Base-by-base conservation (phyloP, 176 grass and related monocot species). In the Zizania latifolia region DNA sequence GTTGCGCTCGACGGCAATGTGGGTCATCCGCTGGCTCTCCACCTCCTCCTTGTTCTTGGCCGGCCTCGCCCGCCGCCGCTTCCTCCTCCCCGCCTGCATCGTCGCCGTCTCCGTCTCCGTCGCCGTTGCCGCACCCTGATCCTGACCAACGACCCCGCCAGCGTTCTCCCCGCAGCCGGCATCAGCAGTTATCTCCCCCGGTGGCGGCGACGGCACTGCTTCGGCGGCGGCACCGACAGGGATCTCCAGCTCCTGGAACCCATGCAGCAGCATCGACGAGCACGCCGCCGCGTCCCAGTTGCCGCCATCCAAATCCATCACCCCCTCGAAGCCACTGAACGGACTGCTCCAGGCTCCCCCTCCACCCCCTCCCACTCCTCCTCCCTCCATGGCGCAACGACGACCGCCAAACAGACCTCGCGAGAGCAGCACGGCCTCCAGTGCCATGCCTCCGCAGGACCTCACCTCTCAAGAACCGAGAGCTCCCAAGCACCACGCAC, bases 1-100 rank as follows among this genome's bases (percentile, higher is more conserved):
- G 86, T 97, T 97, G 65, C 94, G 94, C 89, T 97, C 94, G 53
- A 93, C 90, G 40, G 94, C 94, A 93, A 97, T 97, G 86, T 97
- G 94, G 69, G 88, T 91, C 94, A 91, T 97, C 81, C 94, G 85
- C 75, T 97, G 94, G 83, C 65, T 93, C 83, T 97, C 94, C 71
- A 92, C 83, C 87, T 94, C 95, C 76, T 94, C 91, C 67, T 51
- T 79, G 82, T 99, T 94, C 95, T 99, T 99, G 32, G 83, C 71
- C 43, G 70, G 64, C 84, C 59, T 99, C 28, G 68, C 56, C 60
- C 95, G 39, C 23, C 79, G 86, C 57, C 95, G 76, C 86, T 99
- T 94, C 85, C 86, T 90, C 63, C 89, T 73, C 8, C 72, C 76
- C 1, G 70, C 31, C 61, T 37, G 34, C 14, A 21, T 62, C 6